Base-by-base conservation (phyloP, 1,284 basidiomycete genomes). In the Naganishia cerealis region DNA sequence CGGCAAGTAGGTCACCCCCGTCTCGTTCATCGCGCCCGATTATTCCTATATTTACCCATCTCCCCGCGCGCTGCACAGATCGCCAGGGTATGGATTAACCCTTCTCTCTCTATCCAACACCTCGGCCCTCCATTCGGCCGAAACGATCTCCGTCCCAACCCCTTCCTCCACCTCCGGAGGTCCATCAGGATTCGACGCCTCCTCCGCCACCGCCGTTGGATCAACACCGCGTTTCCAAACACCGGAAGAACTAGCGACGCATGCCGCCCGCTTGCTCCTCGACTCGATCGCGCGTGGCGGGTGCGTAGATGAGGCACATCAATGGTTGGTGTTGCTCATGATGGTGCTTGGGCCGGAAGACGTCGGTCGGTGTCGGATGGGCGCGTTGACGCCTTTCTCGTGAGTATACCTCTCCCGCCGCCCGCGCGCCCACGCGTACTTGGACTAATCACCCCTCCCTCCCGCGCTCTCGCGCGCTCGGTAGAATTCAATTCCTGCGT, bases 341-440 rank as follows among this genome's bases (percentile, higher is more conserved):
- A 95, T 99, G 92, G 89, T 92, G 1, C 83, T 98, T 10, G 94
- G 95, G 8, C 94, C 92, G 71, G 94, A 98, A 78, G 96, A 99
- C 77, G 93, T 99, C 1, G 91, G 93, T 0, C 86, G 89, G 71
- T 92, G 91, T 81, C 84, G 87, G 66, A 90, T 99, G 86, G 87
- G 90, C 9, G 86, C 88, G 71, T 87, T 94, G 8, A 92, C 90
- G 4, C 79, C 86, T 18, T 85, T 90, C 78, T 90, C 90, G 92
- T 93, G 73, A 80, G 90, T 86, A n/a, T 2, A n/a, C 29, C 59
- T 66, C 57, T 56, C 29, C 29, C 29, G 29, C 29, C 29, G 29
- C 29, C 3, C 29, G 29, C 29, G 29, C 29, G 29, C n/a, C n/a
- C n/a, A n/a, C n/a, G n/a, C n/a, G n/a, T n/a, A n/a, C n/a, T n/a